phyloP scores from a whole-genome alignment of 2,329 filamentous ascomycete genomes.

The Cadophora sp. region DNA sequence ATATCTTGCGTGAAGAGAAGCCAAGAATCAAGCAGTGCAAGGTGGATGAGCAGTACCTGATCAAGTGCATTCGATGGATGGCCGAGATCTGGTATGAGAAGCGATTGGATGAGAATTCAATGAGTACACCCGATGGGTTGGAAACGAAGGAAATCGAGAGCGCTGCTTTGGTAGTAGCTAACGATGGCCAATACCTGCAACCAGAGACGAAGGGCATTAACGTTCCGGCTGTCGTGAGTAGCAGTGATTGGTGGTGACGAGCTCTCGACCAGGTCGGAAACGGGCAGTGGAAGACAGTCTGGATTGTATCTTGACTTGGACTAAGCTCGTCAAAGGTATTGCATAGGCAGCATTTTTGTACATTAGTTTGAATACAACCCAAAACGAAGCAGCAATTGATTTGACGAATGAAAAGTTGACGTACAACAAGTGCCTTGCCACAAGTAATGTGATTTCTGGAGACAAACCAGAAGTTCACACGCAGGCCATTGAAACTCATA shows the following conservation, averaged over 20 bases:
- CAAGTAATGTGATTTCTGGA: too few relatives aligned
- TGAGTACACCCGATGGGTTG: background rate
- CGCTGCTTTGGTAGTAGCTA: background rate
- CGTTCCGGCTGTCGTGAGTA: background rate
- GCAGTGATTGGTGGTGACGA: slow-evolving; percentile 1
- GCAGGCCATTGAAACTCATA: too few relatives aligned
- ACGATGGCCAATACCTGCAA: background rate
- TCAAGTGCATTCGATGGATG: slow-evolving; percentile 14
- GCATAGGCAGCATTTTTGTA: background rate
- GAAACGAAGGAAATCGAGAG: background rate
- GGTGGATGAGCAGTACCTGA: slow-evolving; percentile 15
- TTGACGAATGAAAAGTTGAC: background rate
- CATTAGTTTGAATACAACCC: background rate
- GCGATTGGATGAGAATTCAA: background rate
- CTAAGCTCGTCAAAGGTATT: background rate
- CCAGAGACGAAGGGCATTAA: background rate
- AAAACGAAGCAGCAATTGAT: background rate
- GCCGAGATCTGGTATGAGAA: slow-evolving; percentile 6
- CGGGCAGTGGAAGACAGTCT: background rate
- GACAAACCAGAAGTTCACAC: too few relatives aligned
- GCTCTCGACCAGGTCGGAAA: background rate
- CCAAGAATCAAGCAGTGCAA: slow-evolving; percentile 13
- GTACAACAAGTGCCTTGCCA: too few relatives aligned
- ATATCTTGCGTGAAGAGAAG: slow-evolving; percentile 28
- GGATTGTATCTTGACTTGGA: background rate